Conservation (phyloP, 352 stramenopile genomes). For the Hyaloperonospora arabidopsidis region DNA sequence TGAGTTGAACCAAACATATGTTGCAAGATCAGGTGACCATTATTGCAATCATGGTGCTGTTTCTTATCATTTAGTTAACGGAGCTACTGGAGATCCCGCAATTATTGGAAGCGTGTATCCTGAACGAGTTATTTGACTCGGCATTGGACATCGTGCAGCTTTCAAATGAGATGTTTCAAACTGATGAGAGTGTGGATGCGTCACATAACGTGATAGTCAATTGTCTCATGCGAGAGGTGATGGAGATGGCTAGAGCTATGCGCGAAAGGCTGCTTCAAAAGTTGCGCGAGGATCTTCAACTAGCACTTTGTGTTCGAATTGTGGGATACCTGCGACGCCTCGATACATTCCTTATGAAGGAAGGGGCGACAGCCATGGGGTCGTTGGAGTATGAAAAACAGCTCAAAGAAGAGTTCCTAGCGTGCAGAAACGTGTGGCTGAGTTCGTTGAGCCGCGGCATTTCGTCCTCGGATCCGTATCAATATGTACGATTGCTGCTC, state of each 20-base stretch:
- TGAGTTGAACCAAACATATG: not conserved
- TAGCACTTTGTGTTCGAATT: constrained; percentile 74
- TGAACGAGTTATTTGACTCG: constrained; percentile 94
- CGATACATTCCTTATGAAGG: constrained; percentile 34
- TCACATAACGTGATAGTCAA: constrained; percentile 55
- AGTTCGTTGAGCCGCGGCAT: constrained; percentile 50
- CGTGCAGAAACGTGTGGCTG: constrained; percentile 70
- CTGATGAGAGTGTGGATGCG: constrained; percentile 16
- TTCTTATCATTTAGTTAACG: constrained; percentile 62
- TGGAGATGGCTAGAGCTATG: constrained; percentile 52
- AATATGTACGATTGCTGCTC: constrained; percentile 47
- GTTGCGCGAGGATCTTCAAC: constrained; percentile 69
- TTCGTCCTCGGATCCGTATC: constrained; percentile 61
- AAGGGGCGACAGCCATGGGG: constrained; percentile 15
- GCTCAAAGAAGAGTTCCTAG: constrained; percentile 81
- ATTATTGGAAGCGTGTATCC: constrained; percentile 94
- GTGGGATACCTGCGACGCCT: constrained; percentile 74
- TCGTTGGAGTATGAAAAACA: constrained; percentile 65
- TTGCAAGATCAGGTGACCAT: no score
- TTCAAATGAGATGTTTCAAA: constrained; percentile 57
- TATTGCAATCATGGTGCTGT: constrained; percentile 10
- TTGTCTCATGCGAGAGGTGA: constrained; percentile 57
- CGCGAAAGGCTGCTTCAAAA: constrained; percentile 77
- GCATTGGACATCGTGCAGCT: constrained; percentile 94
- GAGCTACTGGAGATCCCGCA: constrained; percentile 97